Evolutionary conservation across 1,139 yeast species (phyloP), one percentile per base, ranked within the genome.

Genomic region (Debaryomyces psychrophilus): DNA sequence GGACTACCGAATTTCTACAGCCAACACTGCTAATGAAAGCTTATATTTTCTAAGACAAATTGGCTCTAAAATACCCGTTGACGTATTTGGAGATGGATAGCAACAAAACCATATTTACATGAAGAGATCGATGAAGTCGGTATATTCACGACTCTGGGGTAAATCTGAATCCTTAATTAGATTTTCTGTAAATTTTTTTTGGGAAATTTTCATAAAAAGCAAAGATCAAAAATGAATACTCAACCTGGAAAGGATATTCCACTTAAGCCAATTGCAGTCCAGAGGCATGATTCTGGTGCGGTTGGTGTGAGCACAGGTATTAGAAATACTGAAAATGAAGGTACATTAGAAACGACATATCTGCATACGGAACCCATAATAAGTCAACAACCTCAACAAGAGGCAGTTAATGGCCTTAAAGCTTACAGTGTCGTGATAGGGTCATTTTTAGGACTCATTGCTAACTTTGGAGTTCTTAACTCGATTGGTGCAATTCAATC

Each of bases 401-500:
- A 27, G 5, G 60, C 62, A 2, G 62, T 57, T 14, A 71, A 73
- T 8, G 74, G 73, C 0, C 45, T 56, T 46, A 56, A 54, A 42
- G 75, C 74, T 7, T 64, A 62, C 46, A 52, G 58, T 22, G 73
- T 69, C 6, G 69, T 69, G 3, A 44, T 68, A 1, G 75, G 75
- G 3, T 65, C 71, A 2, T 67, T 67, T 43, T 44, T 69, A 14
- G 75, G 74, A 2, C 55, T 68, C 23, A 55, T 59, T 12, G 69
- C 66, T 18, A 60, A 58, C 41, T 67, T 68, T 46, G 75, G 74
- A 1, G 49, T 67, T 4, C 39, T 69, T 31, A 69, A 69, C 40
- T 57, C 71, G 5, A 57, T 69, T n/a, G 75, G 75, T 28, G 70
- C 71, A 25, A 65, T 69, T 28, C 73, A 69, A 49, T 58, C 71